These are phyloP conservation scores for Talaromyces ruber DNA, from an alignment of 495 filamentous ascomycete species.

Conservation along the genomic window DNA sequence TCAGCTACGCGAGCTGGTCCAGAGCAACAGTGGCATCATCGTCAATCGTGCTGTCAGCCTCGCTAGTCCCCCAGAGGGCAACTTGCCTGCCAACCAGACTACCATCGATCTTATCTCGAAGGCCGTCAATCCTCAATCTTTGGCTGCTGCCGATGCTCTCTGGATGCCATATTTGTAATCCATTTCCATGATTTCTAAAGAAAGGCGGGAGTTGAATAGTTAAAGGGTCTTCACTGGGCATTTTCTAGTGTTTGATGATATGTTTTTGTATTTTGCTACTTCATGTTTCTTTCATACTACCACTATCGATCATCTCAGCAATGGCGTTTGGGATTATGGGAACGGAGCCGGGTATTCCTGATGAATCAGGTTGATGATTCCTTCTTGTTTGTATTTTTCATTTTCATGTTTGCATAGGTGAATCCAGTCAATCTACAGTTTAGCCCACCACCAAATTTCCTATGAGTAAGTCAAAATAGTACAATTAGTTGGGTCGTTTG, in stretches of 20 bases:
- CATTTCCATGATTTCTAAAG: not conserved
- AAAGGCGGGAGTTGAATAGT: not conserved
- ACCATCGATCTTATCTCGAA: slow-evolving; percentile 83
- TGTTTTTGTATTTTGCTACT: slow-evolving; percentile 10
- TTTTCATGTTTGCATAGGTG: not conserved
- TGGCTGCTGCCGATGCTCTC: slow-evolving; percentile 77
- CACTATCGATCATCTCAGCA: not conserved
- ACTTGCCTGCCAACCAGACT: slow-evolving; percentile 90
- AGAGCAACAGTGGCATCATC: slow-evolving; percentile 79
- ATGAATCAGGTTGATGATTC: not conserved
- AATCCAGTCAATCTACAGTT: not conserved
- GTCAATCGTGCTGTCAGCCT: slow-evolving; percentile 82
- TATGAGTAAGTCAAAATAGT: too few species aligned
- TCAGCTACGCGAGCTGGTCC: slow-evolving; percentile 77
- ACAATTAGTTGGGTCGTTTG: too few species aligned
- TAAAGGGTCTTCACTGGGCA: not conserved
- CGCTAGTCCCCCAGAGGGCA: slow-evolving; percentile 53
- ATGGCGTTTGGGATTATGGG: not conserved
- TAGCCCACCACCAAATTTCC: not conserved
- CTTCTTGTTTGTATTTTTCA: not conserved
- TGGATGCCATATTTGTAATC: slow-evolving; percentile 93
- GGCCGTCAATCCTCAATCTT: slow-evolving; percentile 77
- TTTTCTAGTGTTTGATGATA: not conserved
- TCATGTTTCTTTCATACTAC: slow-evolving; percentile 7
- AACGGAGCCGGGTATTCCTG: not conserved